Evolutionary conservation across 768 basidiomycete species (phyloP).

Genomic region (Hydnomerulius pinastri): DNA sequence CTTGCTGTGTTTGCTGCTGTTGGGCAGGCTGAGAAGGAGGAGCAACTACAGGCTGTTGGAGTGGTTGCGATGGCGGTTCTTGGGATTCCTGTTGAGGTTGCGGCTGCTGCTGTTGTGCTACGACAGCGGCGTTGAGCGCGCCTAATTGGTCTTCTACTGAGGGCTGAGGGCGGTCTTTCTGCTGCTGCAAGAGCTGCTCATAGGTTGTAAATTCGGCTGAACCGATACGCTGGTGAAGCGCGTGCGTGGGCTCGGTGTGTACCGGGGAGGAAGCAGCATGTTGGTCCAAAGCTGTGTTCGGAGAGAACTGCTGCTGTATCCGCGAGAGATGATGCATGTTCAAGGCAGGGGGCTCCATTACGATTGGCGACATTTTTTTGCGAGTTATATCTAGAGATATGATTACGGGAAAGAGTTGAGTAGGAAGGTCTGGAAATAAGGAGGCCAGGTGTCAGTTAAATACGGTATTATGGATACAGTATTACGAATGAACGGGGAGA

Average conservation of each 20-base stretch:
- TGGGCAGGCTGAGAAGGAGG: slow-evolving; percentile 26
- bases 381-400: slow-evolving; percentile 32
- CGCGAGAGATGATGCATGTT: slow-evolving; percentile 54
- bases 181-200: slow-evolving; percentile 31
- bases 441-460: slow-evolving; percentile 12
- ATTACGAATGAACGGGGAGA: not conserved
- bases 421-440: slow-evolving; percentile 19
- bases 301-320: slow-evolving; percentile 48
- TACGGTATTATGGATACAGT: not conserved
- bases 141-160: slow-evolving; percentile 15
- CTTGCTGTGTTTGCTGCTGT: slow-evolving; percentile 26
- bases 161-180: slow-evolving; percentile 31
- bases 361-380: slow-evolving; percentile 55
- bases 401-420: slow-evolving; percentile 29
- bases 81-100: slow-evolving; percentile 12
- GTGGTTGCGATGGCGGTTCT: slow-evolving; percentile 15
- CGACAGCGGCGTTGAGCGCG: slow-evolving; percentile 8
- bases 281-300: slow-evolving; percentile 34
- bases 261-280: slow-evolving; percentile 21
- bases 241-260: slow-evolving; percentile 23
- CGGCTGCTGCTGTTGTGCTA: slow-evolving; percentile 14
- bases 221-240: slow-evolving; percentile 31
- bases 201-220: slow-evolving; percentile 31
- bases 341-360: slow-evolving; percentile 55
- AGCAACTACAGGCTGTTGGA: slow-evolving; percentile 29